These are phyloP conservation scores for Fusarium sp. DNA, from an alignment of 2,329 filamentous ascomycete genomes.

Conservation along the genomic window DNA sequence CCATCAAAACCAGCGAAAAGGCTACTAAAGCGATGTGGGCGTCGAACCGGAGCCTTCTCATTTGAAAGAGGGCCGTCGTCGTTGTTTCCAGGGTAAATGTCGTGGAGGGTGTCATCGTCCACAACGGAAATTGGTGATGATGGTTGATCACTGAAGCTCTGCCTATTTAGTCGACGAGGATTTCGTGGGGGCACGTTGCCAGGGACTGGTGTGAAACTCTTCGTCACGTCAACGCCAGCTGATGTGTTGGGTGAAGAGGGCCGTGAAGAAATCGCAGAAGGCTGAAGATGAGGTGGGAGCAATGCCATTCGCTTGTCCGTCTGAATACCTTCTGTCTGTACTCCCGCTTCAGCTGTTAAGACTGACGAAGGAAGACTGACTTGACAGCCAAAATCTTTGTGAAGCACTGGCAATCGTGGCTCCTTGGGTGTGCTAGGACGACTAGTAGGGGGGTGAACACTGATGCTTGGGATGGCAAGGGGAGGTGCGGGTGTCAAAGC, in stretches of 20 bases:
- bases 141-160: conserved; percentile 62
- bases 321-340: conserved; percentile 93
- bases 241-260: conserved; percentile 67
- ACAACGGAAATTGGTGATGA: conserved; percentile 61
- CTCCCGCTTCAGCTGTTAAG: conserved; percentile 53
- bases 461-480: conserved; percentile 83
- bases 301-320: conserved; percentile 82
- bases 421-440: conserved; percentile 83
- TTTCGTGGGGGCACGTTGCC: conserved; percentile 70
- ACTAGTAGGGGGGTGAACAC: conserved; percentile 89
- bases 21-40: conserved; percentile 82
- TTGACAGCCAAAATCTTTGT: conserved; percentile 87
- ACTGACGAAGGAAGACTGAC: conserved; percentile 61
- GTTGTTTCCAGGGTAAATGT: conserved; percentile 83
- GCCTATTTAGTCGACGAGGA: conserved; percentile 67
- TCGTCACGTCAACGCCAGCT: conserved; percentile 49
- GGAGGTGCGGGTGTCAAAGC: conserved; percentile 53
- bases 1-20: conserved; percentile 89
- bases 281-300: conserved; percentile 82
- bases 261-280: conserved; percentile 77
- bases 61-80: conserved; percentile 80
- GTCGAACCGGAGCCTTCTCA: conserved; percentile 71
- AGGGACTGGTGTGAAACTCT: conserved; percentile 66
- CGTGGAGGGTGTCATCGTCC: conserved; percentile 62
- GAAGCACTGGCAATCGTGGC: conserved; percentile 81